Evolutionary conservation across 2,329 filamentous ascomycete genomes (phyloP), one percentile per base, ranked within the genome.

Genomic region (Penicillium digitatum): DNA sequence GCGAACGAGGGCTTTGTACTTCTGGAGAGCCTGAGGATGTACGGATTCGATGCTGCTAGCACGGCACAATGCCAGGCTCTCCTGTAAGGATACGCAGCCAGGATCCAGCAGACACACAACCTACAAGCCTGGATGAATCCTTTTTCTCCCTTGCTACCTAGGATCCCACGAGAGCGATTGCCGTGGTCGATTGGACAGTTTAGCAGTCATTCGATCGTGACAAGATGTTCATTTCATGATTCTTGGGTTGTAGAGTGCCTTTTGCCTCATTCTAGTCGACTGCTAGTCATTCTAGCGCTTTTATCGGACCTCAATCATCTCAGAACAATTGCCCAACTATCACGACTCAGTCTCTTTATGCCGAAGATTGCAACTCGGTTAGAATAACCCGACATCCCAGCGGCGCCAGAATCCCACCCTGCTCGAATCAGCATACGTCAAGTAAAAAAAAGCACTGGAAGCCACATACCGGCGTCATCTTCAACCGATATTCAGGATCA

Each of bases 331-430:
- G n/a, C 32, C 12, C 14, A 12, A 12, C 16, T 14, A 8, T 2
- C 8, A 14, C 4, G 4, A 37, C 14, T 24, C 38, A 16, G 14
- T n/a, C 18, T 35, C 9, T 26, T 14, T 24, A 24, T 8, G 18
- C 32, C 8, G 14, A 34, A 39, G 32, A 7, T 8, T 37, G 26
- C 37, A 57, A 39, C 38, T 58, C 52, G 1, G 32, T 39, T 8
- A 64, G 18, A n/a, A 64, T 52, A 39, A 62, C 61, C 2, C 57
- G 55, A 52, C 64, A 55, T 10, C 53, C 59, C 53, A 66, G 47
- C 11, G 64, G 64, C 11, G 64, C 64, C 50, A 66, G 54, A 45
- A 66, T 66, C 3, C 64, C 64, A 10, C 64, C 64, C 64, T 66
- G 10, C 32, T 31, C 12, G 48, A 38, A 48, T 59, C 47, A 63